These are phyloP conservation scores for Ceratobasidium sp. DNA, from an alignment of 1,284 basidiomycete species.

Conservation along the genomic window DNA sequence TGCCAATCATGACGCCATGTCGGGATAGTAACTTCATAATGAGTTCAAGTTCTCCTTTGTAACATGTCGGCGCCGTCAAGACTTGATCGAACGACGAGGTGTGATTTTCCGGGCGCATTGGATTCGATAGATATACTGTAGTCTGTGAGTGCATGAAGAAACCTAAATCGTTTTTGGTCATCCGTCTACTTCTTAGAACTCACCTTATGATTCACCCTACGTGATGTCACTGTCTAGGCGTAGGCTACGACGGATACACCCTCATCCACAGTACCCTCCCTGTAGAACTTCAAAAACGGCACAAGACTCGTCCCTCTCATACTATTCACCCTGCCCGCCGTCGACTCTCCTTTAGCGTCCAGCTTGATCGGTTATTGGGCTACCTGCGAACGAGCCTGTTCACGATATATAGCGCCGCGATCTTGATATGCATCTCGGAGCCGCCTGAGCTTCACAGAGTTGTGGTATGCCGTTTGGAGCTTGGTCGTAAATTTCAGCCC, in stretches of 20 bases:
- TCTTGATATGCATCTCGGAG: slow-evolving; percentile 90
- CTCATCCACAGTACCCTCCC: slow-evolving; percentile 79
- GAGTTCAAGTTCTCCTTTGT: too few relatives aligned
- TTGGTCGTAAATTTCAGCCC: slow-evolving; percentile 45
- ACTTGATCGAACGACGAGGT: too few relatives aligned
- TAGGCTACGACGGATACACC: slow-evolving; percentile 51
- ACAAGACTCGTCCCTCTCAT: slow-evolving; percentile 91
- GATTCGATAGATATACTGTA: too few relatives aligned
- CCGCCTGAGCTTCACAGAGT: slow-evolving; percentile 76
- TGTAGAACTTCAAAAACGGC: slow-evolving; percentile 83
- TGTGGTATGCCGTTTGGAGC: slow-evolving; percentile 71
- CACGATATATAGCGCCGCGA: slow-evolving; percentile 88
- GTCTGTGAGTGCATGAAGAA: too few relatives aligned
- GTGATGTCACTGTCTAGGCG: background rate
- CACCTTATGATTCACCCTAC: background rate
- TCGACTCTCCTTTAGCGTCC: slow-evolving; percentile 52
- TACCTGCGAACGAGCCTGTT: slow-evolving; percentile 67
- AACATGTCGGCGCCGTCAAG: too few relatives aligned
- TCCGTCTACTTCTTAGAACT: background rate
- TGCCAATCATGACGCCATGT: too few relatives aligned
- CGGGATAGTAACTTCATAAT: too few relatives aligned
- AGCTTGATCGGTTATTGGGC: slow-evolving; percentile 51
- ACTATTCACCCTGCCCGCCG: slow-evolving; percentile 74
- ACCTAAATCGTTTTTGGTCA: too few relatives aligned
- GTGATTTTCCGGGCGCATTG: too few relatives aligned